Evolutionary conservation across 2,329 filamentous ascomycete genomes (phyloP), one percentile per base, ranked within the genome.

Genomic region (Paramyrothecium roridum): DNA sequence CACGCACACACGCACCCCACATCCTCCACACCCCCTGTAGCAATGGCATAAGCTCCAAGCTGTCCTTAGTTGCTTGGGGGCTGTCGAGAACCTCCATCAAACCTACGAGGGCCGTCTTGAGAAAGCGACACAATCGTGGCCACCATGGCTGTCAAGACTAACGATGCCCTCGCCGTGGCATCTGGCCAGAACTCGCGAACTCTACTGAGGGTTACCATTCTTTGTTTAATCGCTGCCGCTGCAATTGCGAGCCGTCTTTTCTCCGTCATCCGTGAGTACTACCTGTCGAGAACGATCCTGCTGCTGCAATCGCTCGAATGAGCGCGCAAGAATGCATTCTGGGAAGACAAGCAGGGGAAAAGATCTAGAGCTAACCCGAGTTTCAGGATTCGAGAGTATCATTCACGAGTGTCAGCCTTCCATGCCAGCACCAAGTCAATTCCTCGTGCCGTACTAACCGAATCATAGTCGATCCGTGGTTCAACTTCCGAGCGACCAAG

Each of bases 401-500:
- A 99, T 99, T 70, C 95, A 99, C 82, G 95, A 99, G 82, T 99
- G 95, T 97, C 73, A 76, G 92, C 88, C 51, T 56, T 57, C 51
- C 57, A 57, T 56, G 8, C 13, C 26, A 30, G 26, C 30, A 11
- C 54, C 47, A 52, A 52, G 54, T 57, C 57, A 52, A 55, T 46
- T 40, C 51, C 53, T 43, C 52, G 45, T 52, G 47, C 51, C 23
- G 52, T 66, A 59, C 68, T 70, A 63, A 70, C 63, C 23, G 21
- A 62, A 46, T 52, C 68, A 48, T 70, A 99, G 93, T 99, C 78
- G 95, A 99, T 77, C 95, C 95, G 37, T 99, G 95, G 95, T 99
- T 99, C 80, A 99, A 99, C 77, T 99, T 99, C 77, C 85, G 95
- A 75, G 95, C 95, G 63, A 98, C 95, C 55, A 98, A 98, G 77